Conservation (phyloP, 1,139 yeast genomes). For the Yueomyces sp. region DNA sequence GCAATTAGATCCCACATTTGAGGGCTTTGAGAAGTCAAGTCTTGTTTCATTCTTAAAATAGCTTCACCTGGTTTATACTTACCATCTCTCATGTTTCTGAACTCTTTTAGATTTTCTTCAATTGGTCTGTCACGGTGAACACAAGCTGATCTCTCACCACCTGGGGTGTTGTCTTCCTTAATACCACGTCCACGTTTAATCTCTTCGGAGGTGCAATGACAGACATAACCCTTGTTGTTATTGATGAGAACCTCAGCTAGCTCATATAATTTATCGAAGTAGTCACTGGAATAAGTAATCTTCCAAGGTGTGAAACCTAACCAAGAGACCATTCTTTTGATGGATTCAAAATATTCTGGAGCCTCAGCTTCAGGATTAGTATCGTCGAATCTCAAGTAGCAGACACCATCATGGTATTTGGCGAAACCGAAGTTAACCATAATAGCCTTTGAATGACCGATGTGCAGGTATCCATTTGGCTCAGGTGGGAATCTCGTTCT, state of each 20-base stretch:
- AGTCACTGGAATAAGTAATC: constrained; percentile 90
- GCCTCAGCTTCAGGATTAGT: constrained; percentile 99
- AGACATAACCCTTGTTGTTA: constrained; percentile 70
- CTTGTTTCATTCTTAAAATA: constrained; percentile 93
- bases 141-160: constrained; percentile 83
- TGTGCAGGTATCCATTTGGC: constrained; percentile 92
- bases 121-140: constrained; percentile 55
- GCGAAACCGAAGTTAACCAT: constrained; percentile 96
- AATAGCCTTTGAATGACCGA: constrained; percentile 96
- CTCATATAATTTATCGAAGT: constrained; percentile 77
- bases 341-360: constrained; percentile 76
- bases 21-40: constrained; percentile 80
- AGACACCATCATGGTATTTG: constrained; percentile 67
- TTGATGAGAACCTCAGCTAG: constrained; percentile 72
- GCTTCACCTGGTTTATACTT: constrained; percentile 82
- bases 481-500: constrained; percentile 97
- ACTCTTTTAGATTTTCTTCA: constrained; percentile 67
- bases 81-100: constrained; percentile 88
- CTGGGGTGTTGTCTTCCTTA: constrained; percentile 81
- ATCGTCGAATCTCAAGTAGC: constrained; percentile 90
- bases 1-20: constrained; percentile 99
- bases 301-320: constrained; percentile 88
- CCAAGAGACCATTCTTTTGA: constrained; percentile 79
- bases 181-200: constrained; percentile 85
- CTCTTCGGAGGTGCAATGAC: constrained; percentile 88